Base-by-base conservation (phyloP, 805 yeast genomes). In the Grigorovia transvaalensis region DNA sequence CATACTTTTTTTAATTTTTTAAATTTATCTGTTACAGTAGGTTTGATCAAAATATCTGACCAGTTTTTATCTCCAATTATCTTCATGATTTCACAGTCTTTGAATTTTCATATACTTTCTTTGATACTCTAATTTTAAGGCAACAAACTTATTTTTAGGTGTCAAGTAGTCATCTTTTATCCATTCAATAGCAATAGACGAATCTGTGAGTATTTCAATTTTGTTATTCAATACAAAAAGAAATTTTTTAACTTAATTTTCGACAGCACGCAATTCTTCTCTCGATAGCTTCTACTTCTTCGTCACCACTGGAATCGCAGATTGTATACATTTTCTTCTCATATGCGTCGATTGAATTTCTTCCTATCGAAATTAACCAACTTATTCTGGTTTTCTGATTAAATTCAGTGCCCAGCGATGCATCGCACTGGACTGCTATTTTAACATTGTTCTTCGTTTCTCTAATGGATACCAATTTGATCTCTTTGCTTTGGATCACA, bases 381-480 rank as follows among this genome's bases (percentile, higher is more conserved):
- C 51, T 48, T 8, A 18, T 20, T 29, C 52, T 35, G 4, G 49
- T 40, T 40, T 45, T 50, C 4, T 13, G 29, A 27, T 45, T 49
- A 40, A 18, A 45, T 40, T 50, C 52, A n/a, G 49, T 23, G 2
- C 40, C 48, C n/a, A 45, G 41, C 4, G 52, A 50, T 2, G 49
- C 49, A 41, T 45, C 48, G 13, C 23, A n/a, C 18, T 45, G 23
- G 2, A 11, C 38, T 8, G 47, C 3, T 23, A 23, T 23, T 1
- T 40, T n/a, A 7, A 18, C 18, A 2, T 35, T 23, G 4, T 29
- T 29, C 6, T 2, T n/a, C 9, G 35, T 27, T n/a, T 38, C 42
- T n/a, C 51, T 35, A 4, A 19, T 18, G 17, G 44, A 49, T 33
- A 20, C 27, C 4, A 49, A 5, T 19, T 5, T 17, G 2, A 38